Conservation (phyloP, 2,329 filamentous ascomycete genomes). For the Ophiostoma fasciatum region DNA sequence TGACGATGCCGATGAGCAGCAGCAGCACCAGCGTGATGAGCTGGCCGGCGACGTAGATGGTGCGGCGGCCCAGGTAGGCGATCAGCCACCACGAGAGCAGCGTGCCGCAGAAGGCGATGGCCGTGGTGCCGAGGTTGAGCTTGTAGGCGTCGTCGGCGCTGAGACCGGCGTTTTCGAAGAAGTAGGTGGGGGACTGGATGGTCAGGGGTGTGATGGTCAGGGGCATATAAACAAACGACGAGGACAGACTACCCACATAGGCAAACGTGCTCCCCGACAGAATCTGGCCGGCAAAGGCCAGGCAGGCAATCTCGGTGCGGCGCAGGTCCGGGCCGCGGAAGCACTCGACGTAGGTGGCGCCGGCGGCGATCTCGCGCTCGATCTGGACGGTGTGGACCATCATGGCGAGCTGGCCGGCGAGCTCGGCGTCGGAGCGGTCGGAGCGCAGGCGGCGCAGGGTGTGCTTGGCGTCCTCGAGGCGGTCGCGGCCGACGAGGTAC, state of each 20-base stretch:
- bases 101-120: conserved; percentile 26
- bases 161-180: conserved; percentile 26
- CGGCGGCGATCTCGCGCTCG: conserved; percentile 10
- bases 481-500: conserved; percentile 26
- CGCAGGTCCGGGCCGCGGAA: conserved; percentile 36
- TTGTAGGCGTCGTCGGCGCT: conserved; percentile 20
- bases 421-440: neutral
- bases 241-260: neutral
- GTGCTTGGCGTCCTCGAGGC: conserved; percentile 19
- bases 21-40: conserved; percentile 17
- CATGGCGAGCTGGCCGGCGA: neutral
- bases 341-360: conserved; percentile 24
- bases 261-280: conserved; percentile 36
- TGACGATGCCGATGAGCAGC: conserved; percentile 26
- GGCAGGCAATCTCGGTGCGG: conserved; percentile 38
- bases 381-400: neutral
- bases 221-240: too few relatives aligned
- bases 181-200: conserved; percentile 27
- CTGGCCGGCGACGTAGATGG: conserved; percentile 31
- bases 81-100: conserved; percentile 2
- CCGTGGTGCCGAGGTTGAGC: conserved; percentile 20
- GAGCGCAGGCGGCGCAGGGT: conserved; percentile 15
- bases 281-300: conserved; percentile 35
- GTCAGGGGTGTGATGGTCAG: too few relatives aligned
- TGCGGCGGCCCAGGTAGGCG: conserved; percentile 29